Evolutionary conservation across 1,139 yeast species (phyloP), one percentile per base, ranked within the genome.

Genomic region (Yamadazyma buinensis): DNA sequence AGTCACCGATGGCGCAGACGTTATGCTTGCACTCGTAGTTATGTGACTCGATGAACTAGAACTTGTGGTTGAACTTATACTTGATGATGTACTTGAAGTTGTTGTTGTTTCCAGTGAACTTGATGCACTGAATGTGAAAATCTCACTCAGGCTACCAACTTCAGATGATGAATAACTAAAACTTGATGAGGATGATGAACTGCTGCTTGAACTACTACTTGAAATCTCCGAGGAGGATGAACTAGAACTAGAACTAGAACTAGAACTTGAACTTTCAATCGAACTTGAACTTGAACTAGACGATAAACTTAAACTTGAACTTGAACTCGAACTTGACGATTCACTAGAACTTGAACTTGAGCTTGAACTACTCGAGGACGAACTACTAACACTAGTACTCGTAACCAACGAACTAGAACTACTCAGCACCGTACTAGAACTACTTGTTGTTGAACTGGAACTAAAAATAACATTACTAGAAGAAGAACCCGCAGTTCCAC

Each of bases 271-370:
- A 29, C 26, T 31, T 15, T 36, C 23, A 14, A 26, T 23, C 4
- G 33, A 28, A 22, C 31, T 31, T 12, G 31, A 23, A 26, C 35
- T 29, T 5, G 34, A 24, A 23, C 36, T 28, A 3, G 34, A 19
- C 15, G 21, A 12, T 14, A 21, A 22, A 15, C 13, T 11, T n/a
- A 30, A 9, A 3, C 14, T 4, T n/a, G 26, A 9, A 29, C 23
- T 33, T 15, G 37, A 30, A 12, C 26, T 18, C 2, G 30, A 15
- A 15, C 22, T 22, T 20, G 32, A 8, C 15, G 19, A 7, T 18
- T 24, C 26, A 21, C 28, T 31, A 17, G 29, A 15, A 26, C 33
- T 29, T 4, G 35, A 25, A 31, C 37, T 37, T n/a, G 35, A 22
- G 11, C 29, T 35, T 19, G 31, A 28, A 25, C 30, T 37, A 29